A percentile compares a stretch with the other conserved stretches of the same genome.
These are phyloP conservation scores for Voacanga thouarsii DNA, from an alignment of 257 asterid species.

Conservation along the genomic window DNA sequence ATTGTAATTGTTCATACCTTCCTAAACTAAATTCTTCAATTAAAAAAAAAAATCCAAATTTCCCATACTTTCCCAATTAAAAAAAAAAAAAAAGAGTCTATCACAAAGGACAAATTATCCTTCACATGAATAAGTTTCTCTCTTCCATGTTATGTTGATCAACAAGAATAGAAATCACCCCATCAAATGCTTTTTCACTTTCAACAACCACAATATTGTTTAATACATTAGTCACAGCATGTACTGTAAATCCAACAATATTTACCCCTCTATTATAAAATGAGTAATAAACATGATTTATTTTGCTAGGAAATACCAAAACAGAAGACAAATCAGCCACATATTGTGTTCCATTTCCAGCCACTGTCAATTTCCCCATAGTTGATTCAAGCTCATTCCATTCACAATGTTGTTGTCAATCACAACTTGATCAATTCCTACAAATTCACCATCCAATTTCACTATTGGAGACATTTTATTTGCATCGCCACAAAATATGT, in stretches of 20 bases:
- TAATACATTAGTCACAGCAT: constrained; percentile 44
- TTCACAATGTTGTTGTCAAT: constrained; percentile 44
- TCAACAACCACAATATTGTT: constrained; percentile 51
- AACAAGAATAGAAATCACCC: constrained; percentile 45
- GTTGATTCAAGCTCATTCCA: constrained; percentile 63
- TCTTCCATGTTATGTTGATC: constrained; percentile 59
- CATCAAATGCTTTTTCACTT: constrained; percentile 39
- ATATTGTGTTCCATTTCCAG: constrained; percentile 50
- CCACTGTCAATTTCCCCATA: constrained; percentile 36
- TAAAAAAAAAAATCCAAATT: neutral
- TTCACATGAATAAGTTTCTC: constrained; percentile 17
- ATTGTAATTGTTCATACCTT: too few species aligned
- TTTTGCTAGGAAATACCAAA: constrained; percentile 53
- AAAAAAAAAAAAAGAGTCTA: neutral
- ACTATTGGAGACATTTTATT: constrained; percentile 34
- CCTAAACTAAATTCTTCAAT: too few species aligned
- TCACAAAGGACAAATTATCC: neutral
- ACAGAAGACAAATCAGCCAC: too few species aligned
- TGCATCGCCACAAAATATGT: constrained; percentile 42
- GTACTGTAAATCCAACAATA: constrained; percentile 35
- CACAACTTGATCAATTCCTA: constrained; percentile 45
- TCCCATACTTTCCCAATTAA: neutral
- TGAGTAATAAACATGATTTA: constrained; percentile 45
- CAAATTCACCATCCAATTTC: constrained; percentile 39
- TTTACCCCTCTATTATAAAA: constrained; percentile 25